Evolutionary conservation across 2,329 filamentous ascomycete genomes (phyloP).

Genomic region (Colletotrichum eremochloae): DNA sequence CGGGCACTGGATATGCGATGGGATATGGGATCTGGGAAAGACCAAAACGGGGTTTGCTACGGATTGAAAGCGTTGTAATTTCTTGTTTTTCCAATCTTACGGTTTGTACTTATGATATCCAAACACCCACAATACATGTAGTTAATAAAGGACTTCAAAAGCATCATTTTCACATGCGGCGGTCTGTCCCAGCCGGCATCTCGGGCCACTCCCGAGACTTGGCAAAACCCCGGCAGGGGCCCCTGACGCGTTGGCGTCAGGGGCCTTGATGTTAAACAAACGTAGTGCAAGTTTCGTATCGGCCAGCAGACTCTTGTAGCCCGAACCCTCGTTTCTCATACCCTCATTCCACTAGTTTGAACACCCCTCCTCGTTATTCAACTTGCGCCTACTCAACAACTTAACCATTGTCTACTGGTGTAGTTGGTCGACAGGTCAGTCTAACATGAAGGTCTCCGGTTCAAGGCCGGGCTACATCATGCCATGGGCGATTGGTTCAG

Average conservation of each 20-base stretch:
- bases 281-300: background rate
- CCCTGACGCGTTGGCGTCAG: background rate
- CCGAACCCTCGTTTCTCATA: background rate
- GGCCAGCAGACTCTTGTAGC: constrained; percentile 4
- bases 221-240: background rate
- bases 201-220: background rate
- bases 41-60: constrained; percentile 38
- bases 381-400: background rate
- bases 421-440: constrained; percentile 64
- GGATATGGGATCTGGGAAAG: constrained; percentile 46
- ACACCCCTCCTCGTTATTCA: too few relatives aligned
- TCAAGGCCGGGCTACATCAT: constrained; percentile 40
- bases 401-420: constrained; percentile 44
- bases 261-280: background rate
- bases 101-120: background rate
- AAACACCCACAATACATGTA: background rate
- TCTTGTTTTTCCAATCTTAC: background rate
- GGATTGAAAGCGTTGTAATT: background rate
- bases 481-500: constrained; percentile 4
- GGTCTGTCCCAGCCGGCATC: background rate
- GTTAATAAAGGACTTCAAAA: background rate
- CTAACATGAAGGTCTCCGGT: constrained; percentile 45
- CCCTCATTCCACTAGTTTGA: background rate
- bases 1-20: constrained; percentile 47
- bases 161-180: background rate